These are phyloP conservation scores for grape (Vitis vinifera) DNA, from an alignment of 164 flowering plant species.

Conservation along the genomic window DNA sequence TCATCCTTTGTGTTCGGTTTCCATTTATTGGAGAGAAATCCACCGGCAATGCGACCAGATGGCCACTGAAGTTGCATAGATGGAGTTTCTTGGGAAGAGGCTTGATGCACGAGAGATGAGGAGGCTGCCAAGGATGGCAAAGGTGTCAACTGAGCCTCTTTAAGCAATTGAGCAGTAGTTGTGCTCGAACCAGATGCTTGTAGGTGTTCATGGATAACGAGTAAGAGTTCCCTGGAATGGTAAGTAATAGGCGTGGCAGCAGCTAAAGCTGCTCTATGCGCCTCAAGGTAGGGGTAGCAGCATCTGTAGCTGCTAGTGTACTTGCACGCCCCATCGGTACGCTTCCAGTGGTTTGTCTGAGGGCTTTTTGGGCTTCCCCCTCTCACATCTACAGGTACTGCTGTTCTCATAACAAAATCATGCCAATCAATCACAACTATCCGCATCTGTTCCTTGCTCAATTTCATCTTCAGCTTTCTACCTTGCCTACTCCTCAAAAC, in stretches of 20 bases:
- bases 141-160: slow-evolving; percentile 87
- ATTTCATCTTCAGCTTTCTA: too few relatives aligned
- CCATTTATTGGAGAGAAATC: slow-evolving; percentile 50
- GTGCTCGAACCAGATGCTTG: slow-evolving; percentile 76
- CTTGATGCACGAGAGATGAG: slow-evolving; percentile 59
- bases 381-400: too few relatives aligned
- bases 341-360: too few relatives aligned
- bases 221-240: slow-evolving; percentile 92
- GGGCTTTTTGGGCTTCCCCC: too few relatives aligned
- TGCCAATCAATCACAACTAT: too few relatives aligned
- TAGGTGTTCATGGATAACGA: slow-evolving; percentile 94
- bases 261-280: slow-evolving; percentile 98
- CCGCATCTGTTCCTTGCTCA: too few relatives aligned
- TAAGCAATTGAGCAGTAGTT: slow-evolving; percentile 68
- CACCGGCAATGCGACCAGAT: slow-evolving; percentile 59
- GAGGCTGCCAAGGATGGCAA: slow-evolving; percentile 70
- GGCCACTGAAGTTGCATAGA: slow-evolving; percentile 79
- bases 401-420: too few relatives aligned
- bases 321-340: slow-evolving; percentile 69
- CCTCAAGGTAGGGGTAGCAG: slow-evolving; percentile 93
- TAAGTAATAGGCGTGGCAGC: slow-evolving; percentile 97
- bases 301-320: slow-evolving; percentile 94
- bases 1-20: slow-evolving; percentile 30
- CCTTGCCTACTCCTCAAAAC: too few relatives aligned
- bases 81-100: slow-evolving; percentile 54